phyloP scores from a whole-genome alignment of 352 stramenopile species.

The Globisporangium nunn region DNA sequence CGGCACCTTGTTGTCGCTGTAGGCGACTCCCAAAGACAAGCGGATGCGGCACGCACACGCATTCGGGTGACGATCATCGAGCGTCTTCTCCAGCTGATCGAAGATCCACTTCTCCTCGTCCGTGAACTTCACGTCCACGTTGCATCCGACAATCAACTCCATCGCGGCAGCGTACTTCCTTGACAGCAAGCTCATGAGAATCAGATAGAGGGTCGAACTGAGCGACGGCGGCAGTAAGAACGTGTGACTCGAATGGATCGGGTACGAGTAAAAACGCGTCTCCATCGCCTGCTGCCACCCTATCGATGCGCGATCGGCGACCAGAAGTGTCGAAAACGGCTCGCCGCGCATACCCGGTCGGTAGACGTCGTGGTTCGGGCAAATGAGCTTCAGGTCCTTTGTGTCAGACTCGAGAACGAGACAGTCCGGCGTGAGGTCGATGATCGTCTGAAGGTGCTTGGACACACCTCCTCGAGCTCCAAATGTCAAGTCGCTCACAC shows the following conservation, averaged over 20 bases:
- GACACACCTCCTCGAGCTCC: slow-evolving; percentile 21
- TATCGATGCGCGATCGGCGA: slow-evolving; percentile 69
- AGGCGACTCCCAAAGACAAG: slow-evolving; percentile 82
- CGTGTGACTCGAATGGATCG: slow-evolving; percentile 93
- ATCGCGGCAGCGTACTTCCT: slow-evolving; percentile 93
- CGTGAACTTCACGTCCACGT: slow-evolving; percentile 94
- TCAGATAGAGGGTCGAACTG: slow-evolving; percentile 96
- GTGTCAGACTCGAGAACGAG: slow-evolving; percentile 75
- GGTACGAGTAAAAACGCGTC: slow-evolving; percentile 96
- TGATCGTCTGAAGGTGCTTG: slow-evolving; percentile 43
- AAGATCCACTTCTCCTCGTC: slow-evolving; percentile 97
- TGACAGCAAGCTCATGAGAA: slow-evolving; percentile 95
- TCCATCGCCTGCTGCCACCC: slow-evolving; percentile 87
- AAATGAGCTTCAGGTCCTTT: slow-evolving; percentile 70
- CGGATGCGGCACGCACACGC: slow-evolving; percentile 93
- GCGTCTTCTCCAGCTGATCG: slow-evolving; percentile 91
- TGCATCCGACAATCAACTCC: slow-evolving; percentile 94
- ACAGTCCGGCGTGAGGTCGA: slow-evolving; percentile 50
- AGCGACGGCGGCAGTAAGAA: slow-evolving; percentile 95
- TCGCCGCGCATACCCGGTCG: slow-evolving; percentile 63
- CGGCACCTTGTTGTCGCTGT: slow-evolving; percentile 89
- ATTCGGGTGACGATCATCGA: slow-evolving; percentile 94
- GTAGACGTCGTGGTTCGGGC: slow-evolving; percentile 80
- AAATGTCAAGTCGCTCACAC: slow-evolving; percentile 63
- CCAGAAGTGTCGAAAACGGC: slow-evolving; percentile 73